Conservation (phyloP, 306 rosid genomes). For the Cucurbita argyrosperma region DNA sequence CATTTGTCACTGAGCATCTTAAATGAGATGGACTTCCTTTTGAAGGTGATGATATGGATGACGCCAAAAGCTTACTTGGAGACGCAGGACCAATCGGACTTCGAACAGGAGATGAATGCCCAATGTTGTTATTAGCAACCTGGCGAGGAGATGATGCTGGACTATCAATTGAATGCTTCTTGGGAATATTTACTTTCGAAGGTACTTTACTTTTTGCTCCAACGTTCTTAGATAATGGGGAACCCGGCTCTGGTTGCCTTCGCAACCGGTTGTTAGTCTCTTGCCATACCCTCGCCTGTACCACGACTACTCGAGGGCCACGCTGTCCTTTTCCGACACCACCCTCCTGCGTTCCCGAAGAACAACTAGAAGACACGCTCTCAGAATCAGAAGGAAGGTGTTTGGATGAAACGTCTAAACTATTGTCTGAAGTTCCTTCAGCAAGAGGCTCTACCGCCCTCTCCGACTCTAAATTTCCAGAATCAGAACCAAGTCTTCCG, state of each 20-base stretch:
- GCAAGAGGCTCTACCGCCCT: constrained; percentile 19
- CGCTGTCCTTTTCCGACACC: constrained; percentile 22
- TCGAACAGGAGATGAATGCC: constrained; percentile 51
- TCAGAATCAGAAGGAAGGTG: constrained; percentile 24
- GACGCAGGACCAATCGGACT: constrained; percentile 47
- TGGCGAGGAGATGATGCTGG: constrained; percentile 53
- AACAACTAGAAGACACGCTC: constrained; percentile 57
- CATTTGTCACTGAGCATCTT: constrained; percentile 28
- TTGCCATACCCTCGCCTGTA: constrained; percentile 60
- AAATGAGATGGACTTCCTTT: constrained; percentile 73
- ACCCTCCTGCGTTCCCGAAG: constrained; percentile 27
- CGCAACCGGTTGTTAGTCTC: constrained; percentile 41
- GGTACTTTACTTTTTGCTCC: constrained; percentile 26
- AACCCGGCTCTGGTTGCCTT: constrained; percentile 33
- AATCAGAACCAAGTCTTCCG: constrained; percentile 15
- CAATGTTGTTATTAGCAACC: constrained; percentile 26
- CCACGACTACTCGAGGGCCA: constrained; percentile 29
- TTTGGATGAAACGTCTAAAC: constrained; percentile 25
- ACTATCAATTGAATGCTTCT: constrained; percentile 30
- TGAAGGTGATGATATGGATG: constrained; percentile 33
- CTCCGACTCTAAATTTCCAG: constrained; percentile 4
- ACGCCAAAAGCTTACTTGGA: constrained; percentile 36
- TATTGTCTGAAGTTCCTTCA: constrained; percentile 20
- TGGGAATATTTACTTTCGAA: constrained; percentile 29
- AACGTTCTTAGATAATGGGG: constrained; percentile 23